phyloP scores from a whole-genome alignment of 164 flowering plant genomes.

The Chloranthus sessilifolius region DNA sequence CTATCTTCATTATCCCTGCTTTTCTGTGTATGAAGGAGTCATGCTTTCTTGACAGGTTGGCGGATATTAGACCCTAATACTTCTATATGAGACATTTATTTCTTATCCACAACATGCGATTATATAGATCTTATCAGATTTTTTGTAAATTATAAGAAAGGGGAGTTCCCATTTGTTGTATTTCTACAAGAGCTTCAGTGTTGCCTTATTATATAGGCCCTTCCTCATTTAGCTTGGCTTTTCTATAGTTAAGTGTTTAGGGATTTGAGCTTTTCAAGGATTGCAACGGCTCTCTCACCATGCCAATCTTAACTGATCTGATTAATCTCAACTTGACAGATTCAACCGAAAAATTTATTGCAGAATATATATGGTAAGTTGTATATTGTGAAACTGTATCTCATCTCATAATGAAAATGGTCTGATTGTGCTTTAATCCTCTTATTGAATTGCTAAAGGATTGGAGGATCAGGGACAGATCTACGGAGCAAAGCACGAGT shows the following conservation, averaged over 20 bases:
- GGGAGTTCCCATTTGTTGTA: no score
- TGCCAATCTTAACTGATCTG: no score
- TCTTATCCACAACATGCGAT: background rate
- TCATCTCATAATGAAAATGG: no score
- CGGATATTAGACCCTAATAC: background rate
- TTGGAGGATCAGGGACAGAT: background rate
- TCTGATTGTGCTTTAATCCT: background rate
- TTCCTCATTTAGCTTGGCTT: background rate
- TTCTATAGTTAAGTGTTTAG: background rate
- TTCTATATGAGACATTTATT: background rate
- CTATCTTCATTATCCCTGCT: background rate
- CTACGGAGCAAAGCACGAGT: background rate
- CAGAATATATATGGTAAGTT: no score
- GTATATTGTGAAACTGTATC: no score
- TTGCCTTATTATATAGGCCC: background rate
- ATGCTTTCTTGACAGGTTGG: background rate
- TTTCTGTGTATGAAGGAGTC: background rate
- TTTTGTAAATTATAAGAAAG: background rate
- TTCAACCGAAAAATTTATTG: no score
- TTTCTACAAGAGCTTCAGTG: background rate
- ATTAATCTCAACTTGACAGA: no score
- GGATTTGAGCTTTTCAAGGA: background rate
- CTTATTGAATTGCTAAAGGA: background rate
- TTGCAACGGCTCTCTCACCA: no score
- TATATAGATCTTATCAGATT: background rate